phyloP scores from a whole-genome alignment of 768 basidiomycete species.

The Hygrophorus pudorinus region DNA sequence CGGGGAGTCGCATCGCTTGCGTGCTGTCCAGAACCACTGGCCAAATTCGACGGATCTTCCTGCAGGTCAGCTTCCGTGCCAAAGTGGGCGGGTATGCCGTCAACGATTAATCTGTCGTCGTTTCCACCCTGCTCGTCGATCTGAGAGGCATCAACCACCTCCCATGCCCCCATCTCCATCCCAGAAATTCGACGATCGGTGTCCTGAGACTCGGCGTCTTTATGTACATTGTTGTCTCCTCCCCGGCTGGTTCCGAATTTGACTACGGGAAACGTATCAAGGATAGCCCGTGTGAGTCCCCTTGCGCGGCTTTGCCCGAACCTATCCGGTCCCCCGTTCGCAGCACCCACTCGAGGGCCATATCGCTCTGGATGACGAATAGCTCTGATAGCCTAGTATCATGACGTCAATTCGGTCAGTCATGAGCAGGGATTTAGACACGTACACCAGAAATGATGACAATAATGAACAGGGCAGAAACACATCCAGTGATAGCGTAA shows the following conservation, averaged over 20 bases:
- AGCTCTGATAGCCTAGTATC: conserved; percentile 60
- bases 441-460: conserved; percentile 80
- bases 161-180: neutral
- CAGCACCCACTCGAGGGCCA: conserved; percentile 50
- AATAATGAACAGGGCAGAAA: conserved; percentile 73
- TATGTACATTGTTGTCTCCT: conserved; percentile 3
- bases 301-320: conserved; percentile 57
- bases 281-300: conserved; percentile 86
- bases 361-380: conserved; percentile 88
- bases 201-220: neutral
- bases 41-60: neutral
- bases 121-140: too few species aligned
- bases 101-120: too few species aligned
- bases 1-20: neutral
- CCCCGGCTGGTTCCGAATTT: conserved; percentile 49
- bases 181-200: neutral
- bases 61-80: neutral
- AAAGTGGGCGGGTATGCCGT: neutral
- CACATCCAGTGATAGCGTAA: conserved; percentile 83
- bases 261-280: conserved; percentile 93
- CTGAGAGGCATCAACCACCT: neutral
- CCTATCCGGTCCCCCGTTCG: conserved; percentile 25
- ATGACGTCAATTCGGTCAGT: conserved; percentile 1
- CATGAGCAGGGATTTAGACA: neutral
- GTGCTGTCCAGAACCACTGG: neutral